phyloP scores from a whole-genome alignment of 306 rosid species.

The Vicia sativa region DNA sequence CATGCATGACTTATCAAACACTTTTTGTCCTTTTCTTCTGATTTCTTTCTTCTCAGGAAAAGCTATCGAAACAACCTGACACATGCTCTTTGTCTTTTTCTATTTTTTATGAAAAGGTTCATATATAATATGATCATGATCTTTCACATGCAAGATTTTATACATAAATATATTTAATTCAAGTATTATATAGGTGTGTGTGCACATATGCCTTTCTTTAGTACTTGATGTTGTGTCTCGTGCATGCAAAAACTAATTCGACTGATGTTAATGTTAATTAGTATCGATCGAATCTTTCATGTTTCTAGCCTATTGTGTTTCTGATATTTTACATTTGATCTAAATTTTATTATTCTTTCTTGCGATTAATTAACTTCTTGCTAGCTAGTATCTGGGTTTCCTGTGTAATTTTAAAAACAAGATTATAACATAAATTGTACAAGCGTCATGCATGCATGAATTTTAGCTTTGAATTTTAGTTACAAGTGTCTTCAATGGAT shows the following conservation, averaged over 20 bases:
- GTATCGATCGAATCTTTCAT: background rate
- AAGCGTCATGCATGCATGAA: conserved; percentile 82
- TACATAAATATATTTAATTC: conserved; percentile 7
- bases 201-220: too few relatives aligned
- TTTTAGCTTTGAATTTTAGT: conserved; percentile 18
- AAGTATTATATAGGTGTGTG: too few relatives aligned
- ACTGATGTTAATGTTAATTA: too few relatives aligned
- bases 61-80: too few relatives aligned
- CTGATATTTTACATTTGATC: background rate
- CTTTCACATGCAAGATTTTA: conserved; percentile 30
- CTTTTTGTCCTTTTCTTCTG: too few relatives aligned
- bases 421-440: conserved; percentile 43
- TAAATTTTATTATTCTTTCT: background rate
- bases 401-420: too few relatives aligned
- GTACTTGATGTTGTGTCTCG: too few relatives aligned
- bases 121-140: background rate
- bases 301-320: background rate
- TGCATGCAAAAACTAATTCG: conserved; percentile 28
- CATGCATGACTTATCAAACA: too few relatives aligned
- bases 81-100: background rate
- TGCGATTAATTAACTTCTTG: background rate
- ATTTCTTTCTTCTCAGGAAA: too few relatives aligned
- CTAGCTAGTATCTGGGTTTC: background rate
- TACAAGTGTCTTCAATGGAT: conserved; percentile 55
- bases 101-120: background rate